Evolutionary conservation across 371 early-diverging fungal genomes (phyloP), one percentile per base, ranked within the genome.

Genomic region (Apophysomyces elegans): DNA sequence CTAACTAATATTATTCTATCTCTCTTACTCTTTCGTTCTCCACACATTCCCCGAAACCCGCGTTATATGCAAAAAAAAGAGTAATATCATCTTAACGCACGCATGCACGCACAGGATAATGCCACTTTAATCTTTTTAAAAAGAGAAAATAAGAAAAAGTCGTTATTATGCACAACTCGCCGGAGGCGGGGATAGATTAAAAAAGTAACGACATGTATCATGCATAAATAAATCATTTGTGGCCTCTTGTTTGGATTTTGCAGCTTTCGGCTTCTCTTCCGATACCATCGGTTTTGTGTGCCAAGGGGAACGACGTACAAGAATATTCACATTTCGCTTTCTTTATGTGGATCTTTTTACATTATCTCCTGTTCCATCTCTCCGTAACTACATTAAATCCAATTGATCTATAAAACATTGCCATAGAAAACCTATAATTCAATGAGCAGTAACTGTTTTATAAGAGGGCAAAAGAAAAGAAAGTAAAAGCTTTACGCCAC

Each of bases 181-280:
- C 54, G 54, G 54, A 50, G 54, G 54, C 21, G 54, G 54, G 54
- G 54, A 50, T 50, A 50, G 21, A 50, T 50, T 50, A 50, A 50
- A 50, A 41, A 50, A 50, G 54, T 50, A 50, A 50, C 54, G 54
- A 50, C 54, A 50, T 50, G 54, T 50, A 16, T 50, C 54, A 50
- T 50, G 54, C 54, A 50, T 50, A 50, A 50, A 50, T 50, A 50
- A 50, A 50, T 50, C 54, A 50, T 50, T 50, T 21, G 54, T 50
- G 21, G 54, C 11, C 21, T 16, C 54, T 50, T 50, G 54, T 50
- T 50, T 50, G 54, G 54, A 21, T 50, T 50, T 50, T 50, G 54
- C 54, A 50, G n/a, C 54, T 50, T 50, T 50, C 54, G 54, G 54
- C 54, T 50, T 50, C 54, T 50, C 54, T 50, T 50, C 54, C 54